Conservation (phyloP, 805 yeast species). For the Saccharomycopsis oosterbeekiorum region DNA sequence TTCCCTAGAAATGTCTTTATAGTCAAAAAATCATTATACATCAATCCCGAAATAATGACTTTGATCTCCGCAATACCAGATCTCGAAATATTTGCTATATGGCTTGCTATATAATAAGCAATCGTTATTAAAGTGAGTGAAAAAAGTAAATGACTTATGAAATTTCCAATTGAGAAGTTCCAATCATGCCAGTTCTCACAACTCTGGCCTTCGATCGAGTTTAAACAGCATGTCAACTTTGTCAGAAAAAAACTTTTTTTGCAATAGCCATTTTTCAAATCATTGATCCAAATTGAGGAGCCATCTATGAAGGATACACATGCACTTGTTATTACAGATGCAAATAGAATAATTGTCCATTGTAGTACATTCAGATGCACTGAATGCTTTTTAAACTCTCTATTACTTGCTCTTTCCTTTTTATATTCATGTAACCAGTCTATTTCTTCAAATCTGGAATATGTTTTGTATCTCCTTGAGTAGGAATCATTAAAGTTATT, state of each 20-base stretch:
- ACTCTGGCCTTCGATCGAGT: constrained; percentile 15
- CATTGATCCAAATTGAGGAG: constrained; percentile 15
- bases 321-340: constrained; percentile 18
- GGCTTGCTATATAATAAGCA: constrained; percentile 19
- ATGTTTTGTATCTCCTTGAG: constrained; percentile 28
- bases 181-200: constrained; percentile 18
- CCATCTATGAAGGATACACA: constrained; percentile 10
- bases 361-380: neutral
- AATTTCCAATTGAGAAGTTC: constrained; percentile 1
- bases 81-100: constrained; percentile 32
- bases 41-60: constrained; percentile 56
- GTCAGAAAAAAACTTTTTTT: constrained; percentile 3
- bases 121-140: constrained; percentile 4
- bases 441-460: constrained; percentile 10
- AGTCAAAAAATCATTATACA: constrained; percentile 44
- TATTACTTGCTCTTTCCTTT: constrained; percentile 6
- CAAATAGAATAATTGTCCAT: constrained; percentile 22
- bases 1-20: constrained; percentile 44
- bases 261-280: constrained; percentile 16
- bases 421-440: constrained; percentile 17
- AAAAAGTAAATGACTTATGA: constrained; percentile 7
- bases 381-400: neutral
- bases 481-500: neutral
- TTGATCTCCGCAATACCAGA: constrained; percentile 73
- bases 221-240: constrained; percentile 16